A percentile compares a stretch with the other conserved stretches of the same genome.
Conservation (phyloP, 352 stramenopile species). For the Globisporangium nodosum region DNA sequence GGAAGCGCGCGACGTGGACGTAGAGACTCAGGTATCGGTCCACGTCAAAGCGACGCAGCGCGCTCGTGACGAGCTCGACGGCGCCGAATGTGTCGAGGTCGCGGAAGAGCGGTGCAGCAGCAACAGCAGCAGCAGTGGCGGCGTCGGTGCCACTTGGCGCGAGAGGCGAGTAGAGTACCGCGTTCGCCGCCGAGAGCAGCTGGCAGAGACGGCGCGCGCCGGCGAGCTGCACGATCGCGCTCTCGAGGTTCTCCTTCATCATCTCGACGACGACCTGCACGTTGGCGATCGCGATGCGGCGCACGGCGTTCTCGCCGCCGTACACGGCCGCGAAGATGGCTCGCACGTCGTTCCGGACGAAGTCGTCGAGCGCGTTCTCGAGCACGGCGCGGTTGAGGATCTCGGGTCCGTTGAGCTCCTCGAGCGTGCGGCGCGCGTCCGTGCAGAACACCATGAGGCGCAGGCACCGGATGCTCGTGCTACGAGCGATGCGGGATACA, state of each 20-base stretch:
- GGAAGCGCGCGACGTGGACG: slow-evolving; percentile 55
- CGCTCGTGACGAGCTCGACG: slow-evolving; percentile 29
- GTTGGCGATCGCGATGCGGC: slow-evolving; percentile 50
- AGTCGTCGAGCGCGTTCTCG: slow-evolving; percentile 62
- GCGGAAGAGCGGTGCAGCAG: slow-evolving; percentile 25
- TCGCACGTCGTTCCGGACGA: slow-evolving; percentile 70
- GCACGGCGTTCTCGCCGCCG: slow-evolving; percentile 62
- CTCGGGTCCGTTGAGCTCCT: slow-evolving; percentile 29
- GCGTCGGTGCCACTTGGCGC: background rate
- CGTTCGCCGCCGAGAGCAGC: slow-evolving; percentile 30
- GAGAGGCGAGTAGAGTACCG: slow-evolving; percentile 19
- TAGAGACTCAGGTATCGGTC: slow-evolving; percentile 50
- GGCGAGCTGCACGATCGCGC: slow-evolving; percentile 55
- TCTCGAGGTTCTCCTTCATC: slow-evolving; percentile 55
- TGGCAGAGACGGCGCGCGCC: slow-evolving; percentile 44
- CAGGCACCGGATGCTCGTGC: slow-evolving; percentile 53
- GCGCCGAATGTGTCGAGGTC: slow-evolving; percentile 41
- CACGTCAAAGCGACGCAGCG: slow-evolving; percentile 47
- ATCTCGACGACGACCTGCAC: slow-evolving; percentile 52
- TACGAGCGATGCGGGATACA: background rate
- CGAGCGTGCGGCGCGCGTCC: slow-evolving; percentile 43
- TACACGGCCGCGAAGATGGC: slow-evolving; percentile 67
- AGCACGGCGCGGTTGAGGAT: slow-evolving; percentile 49
- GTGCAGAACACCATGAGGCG: slow-evolving; percentile 50
- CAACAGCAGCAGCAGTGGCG: background rate